Evolutionary conservation across 176 grass and related monocot genomes (phyloP).

Genomic region (Alopecurus myosuroides): DNA sequence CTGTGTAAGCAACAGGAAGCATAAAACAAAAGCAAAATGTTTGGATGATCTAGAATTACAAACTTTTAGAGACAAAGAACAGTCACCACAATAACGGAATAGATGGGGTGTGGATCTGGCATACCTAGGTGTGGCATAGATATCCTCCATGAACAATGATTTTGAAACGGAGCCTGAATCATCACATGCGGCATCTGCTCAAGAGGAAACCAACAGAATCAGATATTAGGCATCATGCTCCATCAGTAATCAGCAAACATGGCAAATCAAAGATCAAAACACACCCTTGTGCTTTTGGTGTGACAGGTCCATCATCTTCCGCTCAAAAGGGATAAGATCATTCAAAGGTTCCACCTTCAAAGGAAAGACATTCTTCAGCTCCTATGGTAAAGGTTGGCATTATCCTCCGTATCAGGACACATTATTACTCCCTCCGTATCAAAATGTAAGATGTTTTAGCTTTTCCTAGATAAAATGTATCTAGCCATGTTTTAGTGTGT

Average conservation of each 20-base stretch:
- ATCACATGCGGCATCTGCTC: conserved; percentile 23
- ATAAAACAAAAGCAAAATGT: not conserved
- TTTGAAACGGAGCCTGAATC: conserved; percentile 42
- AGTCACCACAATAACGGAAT: not conserved
- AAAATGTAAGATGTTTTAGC: too few relatives aligned
- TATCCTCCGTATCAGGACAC: not conserved
- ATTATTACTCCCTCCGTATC: too few relatives aligned
- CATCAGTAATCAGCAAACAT: not conserved
- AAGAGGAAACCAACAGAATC: conserved; percentile 5
- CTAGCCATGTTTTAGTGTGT: too few relatives aligned
- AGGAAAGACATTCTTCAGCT: conserved; percentile 37
- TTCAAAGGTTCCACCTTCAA: conserved; percentile 44
- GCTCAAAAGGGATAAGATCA: conserved; percentile 30
- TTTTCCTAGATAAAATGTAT: too few relatives aligned
- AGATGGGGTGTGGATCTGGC: not conserved
- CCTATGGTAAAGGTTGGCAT: conserved; percentile 24
- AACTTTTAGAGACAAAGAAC: not conserved
- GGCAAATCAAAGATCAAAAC: conserved; percentile 16
- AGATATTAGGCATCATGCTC: not conserved
- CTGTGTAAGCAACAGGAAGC: not conserved
- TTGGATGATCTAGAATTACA: not conserved
- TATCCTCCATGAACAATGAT: conserved; percentile 49
- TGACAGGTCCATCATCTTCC: conserved; percentile 32
- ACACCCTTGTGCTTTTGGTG: conserved; percentile 34
- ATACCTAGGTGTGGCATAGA: conserved; percentile 30